Evolutionary conservation across 1,284 basidiomycete genomes (phyloP).

Genomic region (Austropuccinia psidii): DNA sequence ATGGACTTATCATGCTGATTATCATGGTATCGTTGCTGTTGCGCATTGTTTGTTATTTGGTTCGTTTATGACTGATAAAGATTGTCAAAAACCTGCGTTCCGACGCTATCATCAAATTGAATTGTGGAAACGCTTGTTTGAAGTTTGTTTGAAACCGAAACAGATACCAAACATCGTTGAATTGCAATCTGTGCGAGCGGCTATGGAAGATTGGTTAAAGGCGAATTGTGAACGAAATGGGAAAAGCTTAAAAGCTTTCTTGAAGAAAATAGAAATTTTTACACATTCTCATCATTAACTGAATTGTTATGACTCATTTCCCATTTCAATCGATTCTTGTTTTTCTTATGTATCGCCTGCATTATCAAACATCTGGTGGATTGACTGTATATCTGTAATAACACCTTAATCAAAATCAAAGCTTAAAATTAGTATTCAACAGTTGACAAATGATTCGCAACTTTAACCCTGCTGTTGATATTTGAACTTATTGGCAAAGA

Average conservation of each 20-base stretch:
- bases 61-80: constrained; percentile 75
- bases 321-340: too few species aligned
- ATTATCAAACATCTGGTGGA: too few species aligned
- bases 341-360: too few species aligned
- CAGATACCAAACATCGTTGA: constrained; percentile 48
- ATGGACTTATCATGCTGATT: constrained; percentile 94
- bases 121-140: constrained; percentile 77
- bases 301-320: too few species aligned
- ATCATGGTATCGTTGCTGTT: constrained; percentile 85
- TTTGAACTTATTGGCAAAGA: too few species aligned
- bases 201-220: constrained; percentile 81
- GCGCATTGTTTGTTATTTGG: constrained; percentile 94
- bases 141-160: constrained; percentile 73
- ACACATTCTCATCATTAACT: too few species aligned
- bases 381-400: too few species aligned
- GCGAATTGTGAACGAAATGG: constrained; percentile 63
- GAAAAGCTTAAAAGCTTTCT: constrained; percentile 70
- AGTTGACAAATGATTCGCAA: too few species aligned
- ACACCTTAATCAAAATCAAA: too few species aligned
- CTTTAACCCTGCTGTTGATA: too few species aligned
- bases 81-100: constrained; percentile 61
- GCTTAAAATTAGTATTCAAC: too few species aligned
- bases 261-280: constrained; percentile 63
- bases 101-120: constrained; percentile 94
- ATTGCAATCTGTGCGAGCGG: constrained; percentile 53